phyloP scores from a whole-genome alignment of 2,329 filamentous ascomycete genomes.

The Boeremia lycopersici region DNA sequence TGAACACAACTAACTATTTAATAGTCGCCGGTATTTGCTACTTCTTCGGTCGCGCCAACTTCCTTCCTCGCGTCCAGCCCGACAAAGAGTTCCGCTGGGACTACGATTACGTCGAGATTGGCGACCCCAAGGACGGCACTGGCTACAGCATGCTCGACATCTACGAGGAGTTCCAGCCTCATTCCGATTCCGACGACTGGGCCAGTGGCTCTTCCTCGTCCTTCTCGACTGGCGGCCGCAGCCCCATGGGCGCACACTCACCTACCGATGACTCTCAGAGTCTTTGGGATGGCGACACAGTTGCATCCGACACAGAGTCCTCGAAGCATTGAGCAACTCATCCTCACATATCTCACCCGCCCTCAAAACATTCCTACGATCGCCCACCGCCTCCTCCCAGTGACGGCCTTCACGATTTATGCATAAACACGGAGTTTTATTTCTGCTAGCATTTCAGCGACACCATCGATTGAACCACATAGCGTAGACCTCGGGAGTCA shows the following conservation, averaged over 20 bases:
- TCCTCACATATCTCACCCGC: constrained; percentile 16
- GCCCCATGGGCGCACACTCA: constrained; percentile 54
- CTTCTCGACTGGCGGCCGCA: constrained; percentile 69
- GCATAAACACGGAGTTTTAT: constrained; percentile 46
- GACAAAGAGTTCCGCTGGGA: constrained; percentile 93
- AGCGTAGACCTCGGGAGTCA: constrained; percentile 17
- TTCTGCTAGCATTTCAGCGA: constrained; percentile 46
- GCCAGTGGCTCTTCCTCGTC: constrained; percentile 83
- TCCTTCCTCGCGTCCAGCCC: constrained; percentile 78
- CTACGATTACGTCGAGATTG: constrained; percentile 90
- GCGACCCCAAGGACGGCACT: constrained; percentile 62
- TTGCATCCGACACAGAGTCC: constrained; percentile 54
- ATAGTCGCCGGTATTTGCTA: constrained; percentile 72
- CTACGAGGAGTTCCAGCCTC: constrained; percentile 57
- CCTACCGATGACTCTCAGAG: constrained; percentile 63
- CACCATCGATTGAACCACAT: constrained; percentile 23
- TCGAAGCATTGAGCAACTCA: constrained; percentile 29
- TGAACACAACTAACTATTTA: constrained; percentile 28
- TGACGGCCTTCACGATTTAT: constrained; percentile 46
- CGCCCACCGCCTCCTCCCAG: constrained; percentile 28
- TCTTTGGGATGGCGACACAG: constrained; percentile 63
- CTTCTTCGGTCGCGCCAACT: constrained; percentile 80
- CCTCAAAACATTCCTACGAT: constrained; percentile 32
- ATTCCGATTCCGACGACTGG: constrained; percentile 84
- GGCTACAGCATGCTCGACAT: constrained; percentile 63